Conservation (phyloP, 257 asterid genomes). For the Rhazya stricta region DNA sequence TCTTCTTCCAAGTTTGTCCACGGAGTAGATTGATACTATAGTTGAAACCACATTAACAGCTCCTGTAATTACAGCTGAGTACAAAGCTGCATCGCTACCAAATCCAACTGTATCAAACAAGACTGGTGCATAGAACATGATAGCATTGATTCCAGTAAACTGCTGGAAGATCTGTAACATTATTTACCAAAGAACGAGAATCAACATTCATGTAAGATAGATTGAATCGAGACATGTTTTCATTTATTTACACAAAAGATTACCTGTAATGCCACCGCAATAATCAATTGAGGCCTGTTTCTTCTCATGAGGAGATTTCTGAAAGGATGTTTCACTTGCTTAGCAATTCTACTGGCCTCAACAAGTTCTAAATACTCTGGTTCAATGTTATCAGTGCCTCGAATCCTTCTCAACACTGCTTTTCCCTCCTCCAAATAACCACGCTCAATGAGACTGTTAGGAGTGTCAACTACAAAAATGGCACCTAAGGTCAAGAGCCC, state of each 20-base stretch:
- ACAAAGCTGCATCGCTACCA: conserved; percentile 59
- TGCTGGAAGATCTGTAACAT: conserved; percentile 67
- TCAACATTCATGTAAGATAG: neutral
- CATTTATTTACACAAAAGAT: neutral
- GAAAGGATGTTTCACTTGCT: conserved; percentile 80
- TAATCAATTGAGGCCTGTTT: conserved; percentile 73
- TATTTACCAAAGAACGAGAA: neutral
- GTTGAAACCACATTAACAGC: conserved; percentile 81
- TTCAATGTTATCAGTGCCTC: conserved; percentile 74
- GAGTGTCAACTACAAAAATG: conserved; percentile 67
- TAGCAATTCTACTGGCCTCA: conserved; percentile 79
- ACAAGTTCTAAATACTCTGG: conserved; percentile 76
- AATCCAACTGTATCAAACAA: conserved; percentile 73
- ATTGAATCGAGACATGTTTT: neutral
- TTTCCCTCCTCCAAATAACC: conserved; percentile 74
- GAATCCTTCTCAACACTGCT: conserved; percentile 53
- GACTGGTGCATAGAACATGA: conserved; percentile 91
- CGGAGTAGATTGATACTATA: conserved; percentile 70
- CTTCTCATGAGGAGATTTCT: conserved; percentile 67
- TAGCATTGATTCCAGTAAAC: conserved; percentile 82
- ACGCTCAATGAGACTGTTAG: conserved; percentile 80
- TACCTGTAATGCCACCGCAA: conserved; percentile 73
- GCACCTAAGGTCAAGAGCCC: conserved; percentile 67
- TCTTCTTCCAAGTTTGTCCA: conserved; percentile 69
- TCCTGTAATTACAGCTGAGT: conserved; percentile 78